Conservation (phyloP, 352 stramenopile genomes). For the Phytophthora idaei region DNA sequence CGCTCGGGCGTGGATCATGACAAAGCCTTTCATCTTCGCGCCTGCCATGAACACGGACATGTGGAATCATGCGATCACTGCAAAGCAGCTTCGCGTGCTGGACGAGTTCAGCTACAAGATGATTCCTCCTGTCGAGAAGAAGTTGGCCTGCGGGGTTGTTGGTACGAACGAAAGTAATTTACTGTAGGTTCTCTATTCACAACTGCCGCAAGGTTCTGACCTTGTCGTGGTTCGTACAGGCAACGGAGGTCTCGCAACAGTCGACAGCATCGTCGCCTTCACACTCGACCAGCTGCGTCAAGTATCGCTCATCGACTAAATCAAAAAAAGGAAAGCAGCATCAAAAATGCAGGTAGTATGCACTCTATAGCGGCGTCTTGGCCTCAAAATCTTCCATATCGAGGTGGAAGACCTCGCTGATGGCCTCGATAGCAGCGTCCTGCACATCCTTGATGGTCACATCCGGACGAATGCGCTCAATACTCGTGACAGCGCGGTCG, state of each 20-base stretch:
- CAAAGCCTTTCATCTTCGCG: slow-evolving; percentile 93
- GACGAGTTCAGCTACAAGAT: slow-evolving; percentile 74
- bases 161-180: slow-evolving; percentile 52
- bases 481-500: slow-evolving; percentile 85
- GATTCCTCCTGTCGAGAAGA: slow-evolving; percentile 91
- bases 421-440: slow-evolving; percentile 61
- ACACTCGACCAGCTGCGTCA: slow-evolving; percentile 34
- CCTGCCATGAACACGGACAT: slow-evolving; percentile 99
- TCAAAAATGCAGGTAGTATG: slow-evolving; percentile 20
- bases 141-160: slow-evolving; percentile 94
- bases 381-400: slow-evolving; percentile 56
- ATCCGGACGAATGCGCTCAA: slow-evolving; percentile 59
- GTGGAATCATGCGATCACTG: slow-evolving; percentile 96
- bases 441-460: slow-evolving; percentile 69
- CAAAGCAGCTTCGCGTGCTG: slow-evolving; percentile 69
- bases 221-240: slow-evolving; percentile 36
- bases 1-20: slow-evolving; percentile 92
- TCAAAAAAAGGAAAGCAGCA: slow-evolving; percentile 23
- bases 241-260: slow-evolving; percentile 68
- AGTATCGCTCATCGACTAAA: slow-evolving; percentile 21
- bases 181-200: slow-evolving; percentile 31
- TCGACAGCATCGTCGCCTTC: slow-evolving; percentile 60
- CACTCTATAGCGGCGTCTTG: slow-evolving; percentile 43
- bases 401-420: slow-evolving; percentile 75
- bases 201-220: slow-evolving; percentile 14